Evolutionary conservation across 225 moss, liverwort and hornwort species (phyloP).

Genomic region (Pseudoscleropodium purum): DNA sequence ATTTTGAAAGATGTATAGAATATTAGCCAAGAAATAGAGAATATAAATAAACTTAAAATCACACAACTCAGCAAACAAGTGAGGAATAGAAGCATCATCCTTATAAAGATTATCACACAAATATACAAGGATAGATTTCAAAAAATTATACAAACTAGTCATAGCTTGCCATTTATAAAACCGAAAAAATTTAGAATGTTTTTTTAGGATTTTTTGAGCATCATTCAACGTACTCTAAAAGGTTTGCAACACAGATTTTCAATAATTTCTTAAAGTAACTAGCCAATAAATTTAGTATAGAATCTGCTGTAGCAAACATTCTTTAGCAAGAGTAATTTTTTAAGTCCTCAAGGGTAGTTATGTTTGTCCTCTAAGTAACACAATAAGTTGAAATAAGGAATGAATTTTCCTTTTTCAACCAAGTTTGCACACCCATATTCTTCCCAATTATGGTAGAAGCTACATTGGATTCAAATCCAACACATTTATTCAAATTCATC

Average conservation of each 20-base stretch:
- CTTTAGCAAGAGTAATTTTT: too few relatives aligned
- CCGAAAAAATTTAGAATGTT: too few relatives aligned
- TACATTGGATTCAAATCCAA: too few relatives aligned
- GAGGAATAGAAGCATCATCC: not conserved
- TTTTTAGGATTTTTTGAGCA: not conserved
- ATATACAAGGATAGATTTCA: not conserved
- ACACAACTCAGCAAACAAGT: not conserved
- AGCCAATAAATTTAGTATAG: not conserved
- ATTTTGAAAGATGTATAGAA: too few relatives aligned
- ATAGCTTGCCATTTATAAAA: not conserved
- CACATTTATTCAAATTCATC: too few relatives aligned
- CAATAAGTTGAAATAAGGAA: too few relatives aligned
- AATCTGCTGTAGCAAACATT: not conserved
- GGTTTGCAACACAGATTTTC: not conserved
- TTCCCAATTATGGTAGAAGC: too few relatives aligned
- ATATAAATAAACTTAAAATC: not conserved
- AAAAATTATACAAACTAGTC: not conserved
- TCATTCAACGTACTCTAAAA: not conserved
- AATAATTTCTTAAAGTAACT: not conserved
- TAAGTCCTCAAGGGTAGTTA: too few relatives aligned
- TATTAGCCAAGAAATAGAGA: too few relatives aligned
- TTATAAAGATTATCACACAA: not conserved
- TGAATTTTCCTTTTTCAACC: too few relatives aligned
- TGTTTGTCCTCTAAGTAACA: too few relatives aligned
- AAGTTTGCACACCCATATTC: too few relatives aligned